Base-by-base conservation (phyloP, 2,329 filamentous ascomycete species). In the Hyphodiscus sp. region DNA sequence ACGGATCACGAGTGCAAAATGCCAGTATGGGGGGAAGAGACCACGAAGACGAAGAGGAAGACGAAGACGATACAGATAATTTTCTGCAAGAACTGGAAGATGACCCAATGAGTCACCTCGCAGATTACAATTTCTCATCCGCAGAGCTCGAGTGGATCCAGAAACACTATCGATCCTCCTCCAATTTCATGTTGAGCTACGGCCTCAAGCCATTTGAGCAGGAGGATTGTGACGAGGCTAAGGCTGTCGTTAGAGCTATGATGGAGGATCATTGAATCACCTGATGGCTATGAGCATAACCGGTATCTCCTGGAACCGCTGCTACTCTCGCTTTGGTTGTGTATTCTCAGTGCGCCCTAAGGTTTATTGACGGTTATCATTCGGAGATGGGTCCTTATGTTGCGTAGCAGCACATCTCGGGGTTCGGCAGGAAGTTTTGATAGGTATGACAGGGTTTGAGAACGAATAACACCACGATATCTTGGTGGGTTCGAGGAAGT, bases 181-280 rank as follows among this genome's bases (percentile, higher is more conserved):
- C 59, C 64, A n/a, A 55, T 48, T 11, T 70, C n/a, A 69, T 69
- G 65, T 41, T 52, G 19, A 50, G 54, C 52, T 55, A 57, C 20
- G 53, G 42, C 8, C 48, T 54, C 16, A 51, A 57, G 38, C 26
- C 48, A 41, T 45, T 43, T 20, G 41, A 57, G 26, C 20, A 45
- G 30, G 44, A 54, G 19, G 48, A 54, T 42, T 51, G 55, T 20
- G 54, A 50, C 20, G 41, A 54, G 42, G 38, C 44, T 16, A 49
- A 53, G 41, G 41, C 19, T 7, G 41, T 53, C 38, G 18, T 53
- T 48, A 43, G 26, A 20, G 20, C 13, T 16, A 18, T 53, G 45
- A 49, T 49, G 45, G n/a, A 49, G 33, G n/a, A 7, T 33, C 7
- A 33, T 33, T 33, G 29, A 18, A 47, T 33, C 7, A 33, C 13